Percentiles rank a stretch among this genome's conserved stretches.
Conservation (phyloP, 805 yeast genomes). For the Saccharomycopsis schoenii region DNA sequence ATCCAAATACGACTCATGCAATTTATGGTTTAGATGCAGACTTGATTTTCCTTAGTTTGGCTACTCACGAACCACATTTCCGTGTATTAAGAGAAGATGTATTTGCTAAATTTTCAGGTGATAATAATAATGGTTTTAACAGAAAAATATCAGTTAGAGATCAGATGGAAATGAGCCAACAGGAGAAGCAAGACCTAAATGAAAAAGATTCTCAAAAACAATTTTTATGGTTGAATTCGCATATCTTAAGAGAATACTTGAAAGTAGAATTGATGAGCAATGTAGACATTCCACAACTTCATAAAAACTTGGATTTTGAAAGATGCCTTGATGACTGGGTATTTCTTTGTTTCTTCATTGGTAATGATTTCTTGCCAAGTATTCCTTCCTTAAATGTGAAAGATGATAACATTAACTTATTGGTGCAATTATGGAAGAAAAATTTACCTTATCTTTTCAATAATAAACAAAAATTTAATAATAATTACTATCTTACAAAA, state of each 20-base stretch:
- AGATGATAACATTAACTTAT: constrained; percentile 80
- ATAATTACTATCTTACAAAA: constrained; percentile 73
- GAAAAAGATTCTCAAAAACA: constrained; percentile 51
- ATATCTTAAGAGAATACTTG: constrained; percentile 78
- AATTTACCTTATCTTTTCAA: constrained; percentile 37
- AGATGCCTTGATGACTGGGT: constrained; percentile 98
- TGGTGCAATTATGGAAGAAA: constrained; percentile 78
- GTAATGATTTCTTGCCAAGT: constrained; percentile 97
- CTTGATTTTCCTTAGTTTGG: constrained; percentile 87
- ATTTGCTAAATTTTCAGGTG: constrained; percentile 55
- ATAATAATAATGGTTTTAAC: constrained; percentile 24
- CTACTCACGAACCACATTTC: constrained; percentile 97
- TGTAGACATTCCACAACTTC: constrained; percentile 46
- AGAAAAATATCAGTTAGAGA: constrained; percentile 36
- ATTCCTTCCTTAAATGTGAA: constrained; percentile 90
- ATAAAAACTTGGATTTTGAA: constrained; percentile 78
- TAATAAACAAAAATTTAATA: constrained; percentile 15
- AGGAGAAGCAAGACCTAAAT: constrained; percentile 33
- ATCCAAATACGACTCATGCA: constrained; percentile 92
- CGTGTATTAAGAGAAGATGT: constrained; percentile 92
- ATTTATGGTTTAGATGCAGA: constrained; percentile 98
- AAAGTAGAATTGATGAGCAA: constrained; percentile 52
- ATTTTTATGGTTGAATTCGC: constrained; percentile 87
- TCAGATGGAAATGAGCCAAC: constrained; percentile 50
- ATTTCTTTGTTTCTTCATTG: constrained; percentile 96